Evolutionary conservation across 2,329 filamentous ascomycete genomes (phyloP).

Genomic region (Talaromyces sp.): DNA sequence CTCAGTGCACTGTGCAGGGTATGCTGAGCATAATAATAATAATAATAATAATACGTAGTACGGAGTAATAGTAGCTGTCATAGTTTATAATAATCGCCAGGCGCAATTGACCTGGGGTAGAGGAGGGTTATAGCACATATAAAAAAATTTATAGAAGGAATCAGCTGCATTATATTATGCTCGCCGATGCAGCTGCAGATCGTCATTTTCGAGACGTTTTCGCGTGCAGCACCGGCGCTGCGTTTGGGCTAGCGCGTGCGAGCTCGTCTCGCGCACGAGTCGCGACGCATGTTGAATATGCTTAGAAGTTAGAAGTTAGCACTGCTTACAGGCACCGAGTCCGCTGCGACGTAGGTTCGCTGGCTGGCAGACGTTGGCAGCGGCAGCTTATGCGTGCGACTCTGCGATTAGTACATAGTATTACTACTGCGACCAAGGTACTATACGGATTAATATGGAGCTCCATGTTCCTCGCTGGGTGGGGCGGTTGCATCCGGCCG

Average conservation of each 20-base stretch:
- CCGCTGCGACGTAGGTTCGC: not conserved
- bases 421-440: not conserved
- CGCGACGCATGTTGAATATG: no score
- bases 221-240: not conserved
- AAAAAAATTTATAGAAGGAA: not conserved
- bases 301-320: no score
- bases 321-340: not conserved
- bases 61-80: no score
- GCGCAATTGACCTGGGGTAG: not conserved
- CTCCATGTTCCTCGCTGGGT: not conserved
- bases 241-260: not conserved
- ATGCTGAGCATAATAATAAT: no score
- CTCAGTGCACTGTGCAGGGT: no score
- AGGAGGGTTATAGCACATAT: no score
- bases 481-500: not conserved
- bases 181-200: not conserved
- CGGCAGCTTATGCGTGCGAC: not conserved
- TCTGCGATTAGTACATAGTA: no score
- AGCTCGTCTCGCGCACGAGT: not conserved
- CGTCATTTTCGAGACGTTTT: slow-evolving; percentile 1
- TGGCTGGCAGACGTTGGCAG: not conserved
- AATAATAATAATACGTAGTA: no score
- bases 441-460: not conserved
- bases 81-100: no score
- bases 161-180: not conserved